Conservation (phyloP, 2,329 filamentous ascomycete genomes). For the Penicillium sp. region DNA sequence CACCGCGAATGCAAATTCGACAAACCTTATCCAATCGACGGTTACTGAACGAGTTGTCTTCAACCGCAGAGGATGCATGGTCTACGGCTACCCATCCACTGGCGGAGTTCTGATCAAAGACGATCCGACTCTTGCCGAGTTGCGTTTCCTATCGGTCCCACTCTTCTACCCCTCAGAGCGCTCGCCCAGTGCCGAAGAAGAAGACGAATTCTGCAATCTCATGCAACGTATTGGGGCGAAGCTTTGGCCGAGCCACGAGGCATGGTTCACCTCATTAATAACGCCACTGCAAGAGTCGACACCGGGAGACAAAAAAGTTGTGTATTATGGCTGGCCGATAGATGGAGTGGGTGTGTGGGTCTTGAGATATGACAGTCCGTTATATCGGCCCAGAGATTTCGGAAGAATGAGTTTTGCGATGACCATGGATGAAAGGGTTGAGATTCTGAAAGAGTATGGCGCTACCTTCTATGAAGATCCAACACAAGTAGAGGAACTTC, state of each 20-base stretch:
- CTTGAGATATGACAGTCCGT: slow-evolving; percentile 8
- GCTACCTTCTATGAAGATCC: slow-evolving; percentile 14
- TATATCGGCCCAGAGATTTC: slow-evolving; percentile 6
- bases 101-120: slow-evolving; percentile 11
- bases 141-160: slow-evolving; percentile 13
- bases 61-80: slow-evolving; percentile 4
- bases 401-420: slow-evolving; percentile 13
- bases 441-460: slow-evolving; percentile 15
- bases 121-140: slow-evolving; percentile 8
- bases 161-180: slow-evolving; percentile 7
- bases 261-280: neutral
- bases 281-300: slow-evolving; percentile 3
- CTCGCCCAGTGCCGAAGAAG: slow-evolving; percentile 1
- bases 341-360: slow-evolving; percentile 16
- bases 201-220: slow-evolving; percentile 10
- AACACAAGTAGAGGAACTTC: slow-evolving; percentile 17
- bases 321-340: slow-evolving; percentile 12
- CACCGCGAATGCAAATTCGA: neutral
- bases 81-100: slow-evolving; percentile 15
- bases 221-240: slow-evolving; percentile 11
- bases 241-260: slow-evolving; percentile 9
- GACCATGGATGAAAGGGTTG: slow-evolving; percentile 14
- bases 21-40: slow-evolving; percentile 4
- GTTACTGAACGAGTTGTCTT: slow-evolving; percentile 9
- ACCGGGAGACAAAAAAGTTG: slow-evolving; percentile 9